Evolutionary conservation across 805 yeast genomes (phyloP), one percentile per base, ranked within the genome.

Genomic region (Suhomyces emberorum): DNA sequence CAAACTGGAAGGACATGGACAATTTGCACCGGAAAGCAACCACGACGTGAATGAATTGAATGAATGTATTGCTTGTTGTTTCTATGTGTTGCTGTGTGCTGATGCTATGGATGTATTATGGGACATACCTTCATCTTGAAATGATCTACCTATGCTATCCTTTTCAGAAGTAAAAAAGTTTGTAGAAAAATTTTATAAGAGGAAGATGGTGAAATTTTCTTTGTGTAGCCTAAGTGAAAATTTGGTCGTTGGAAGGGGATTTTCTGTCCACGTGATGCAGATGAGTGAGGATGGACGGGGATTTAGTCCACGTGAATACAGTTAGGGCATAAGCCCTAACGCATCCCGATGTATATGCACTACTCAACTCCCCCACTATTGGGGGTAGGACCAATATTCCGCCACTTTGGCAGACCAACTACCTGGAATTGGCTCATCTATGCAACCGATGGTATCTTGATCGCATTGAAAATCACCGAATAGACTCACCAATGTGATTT

Each of bases 41-140:
- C n/a, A n/a, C n/a, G n/a, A n/a, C n/a, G n/a, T n/a, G n/a, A 10
- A 20, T 20, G 23, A 20, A 20, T 7, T 10, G 23, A 20, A 20
- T 7, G 23, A 10, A 10, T 7, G 23, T 20, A 20, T 20, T 10
- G 10, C 10, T 20, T 20, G 23, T 20, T 7, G 23, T 20, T 15
- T 16, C 18, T 15, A 17, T 29, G 28, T 24, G 28, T 10, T 24
- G 15, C 7, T 29, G 15, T 24, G 28, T 12, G n/a, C 28, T 24
- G n/a, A 24, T 24, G 6, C 14, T 14, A 6, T 19, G 32, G 28
- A 16, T 17, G 16, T 28, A 24, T 21, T 15, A 7, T 23, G 29
- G 18, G 16, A 65, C 70, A 65, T 65, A 65, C 70, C 70, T 66
- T 66, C 72, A 66, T 66, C 54, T 60, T 66, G 68, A 54, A 52